Evolutionary conservation across 345 rosid species (phyloP).

Genomic region (Isatis tinctoria): DNA sequence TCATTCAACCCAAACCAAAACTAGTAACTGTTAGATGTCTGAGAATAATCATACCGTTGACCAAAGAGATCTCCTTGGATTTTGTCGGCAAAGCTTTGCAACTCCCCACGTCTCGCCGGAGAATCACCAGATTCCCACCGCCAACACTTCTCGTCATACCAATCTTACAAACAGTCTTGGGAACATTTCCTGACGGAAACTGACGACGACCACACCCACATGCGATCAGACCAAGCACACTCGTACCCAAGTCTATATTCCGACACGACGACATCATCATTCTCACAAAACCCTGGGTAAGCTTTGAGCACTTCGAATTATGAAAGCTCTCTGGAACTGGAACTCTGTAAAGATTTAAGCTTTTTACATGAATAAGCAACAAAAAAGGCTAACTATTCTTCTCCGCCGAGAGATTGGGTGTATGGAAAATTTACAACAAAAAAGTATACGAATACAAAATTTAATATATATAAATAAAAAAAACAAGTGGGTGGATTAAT

Average conservation of each 20-base stretch:
- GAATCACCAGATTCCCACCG: constrained; percentile 40
- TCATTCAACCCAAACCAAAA: neutral
- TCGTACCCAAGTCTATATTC: constrained; percentile 58
- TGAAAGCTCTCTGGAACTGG: neutral
- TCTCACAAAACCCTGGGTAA: constrained; percentile 37
- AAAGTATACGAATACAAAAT: neutral
- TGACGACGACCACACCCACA: constrained; percentile 52
- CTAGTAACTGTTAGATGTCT: too few species aligned
- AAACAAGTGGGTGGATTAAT: neutral
- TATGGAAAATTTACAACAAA: neutral
- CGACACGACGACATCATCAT: constrained; percentile 59
- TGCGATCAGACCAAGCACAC: constrained; percentile 52
- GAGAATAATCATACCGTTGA: constrained; percentile 40
- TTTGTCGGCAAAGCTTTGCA: constrained; percentile 58
- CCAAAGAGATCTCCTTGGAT: constrained; percentile 47
- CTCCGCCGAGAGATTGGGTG: constrained; percentile 8
- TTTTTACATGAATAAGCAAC: neutral
- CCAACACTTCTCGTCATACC: constrained; percentile 23
- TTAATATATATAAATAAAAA: neutral
- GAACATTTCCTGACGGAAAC: constrained; percentile 28
- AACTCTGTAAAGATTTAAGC: neutral
- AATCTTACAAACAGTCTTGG: constrained; percentile 30
- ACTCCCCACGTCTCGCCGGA: constrained; percentile 41
- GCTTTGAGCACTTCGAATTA: neutral
- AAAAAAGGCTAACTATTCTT: neutral